These are phyloP conservation scores for Paxillus rubicundulus DNA, from an alignment of 768 basidiomycete species.

Conservation along the genomic window DNA sequence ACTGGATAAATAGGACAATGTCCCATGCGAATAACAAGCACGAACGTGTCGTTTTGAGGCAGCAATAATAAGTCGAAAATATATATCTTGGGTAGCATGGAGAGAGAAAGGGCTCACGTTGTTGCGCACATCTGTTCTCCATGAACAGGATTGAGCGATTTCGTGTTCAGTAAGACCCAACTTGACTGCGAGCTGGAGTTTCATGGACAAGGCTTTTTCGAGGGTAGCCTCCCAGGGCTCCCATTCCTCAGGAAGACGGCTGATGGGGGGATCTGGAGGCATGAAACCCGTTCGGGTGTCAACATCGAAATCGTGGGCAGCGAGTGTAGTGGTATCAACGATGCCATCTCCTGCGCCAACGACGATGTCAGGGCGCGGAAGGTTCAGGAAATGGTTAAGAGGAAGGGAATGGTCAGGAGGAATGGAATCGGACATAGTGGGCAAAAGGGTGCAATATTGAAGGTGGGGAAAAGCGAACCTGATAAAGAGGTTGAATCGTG, in stretches of 20 bases:
- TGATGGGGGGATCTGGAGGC: conserved; percentile 71
- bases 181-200: conserved; percentile 57
- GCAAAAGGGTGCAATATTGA: background rate
- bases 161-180: conserved; percentile 38
- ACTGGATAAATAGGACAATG: conserved; percentile 34
- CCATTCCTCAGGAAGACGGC: conserved; percentile 60
- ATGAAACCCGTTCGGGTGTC: conserved; percentile 90
- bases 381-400: conserved; percentile 33
- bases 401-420: conserved; percentile 32
- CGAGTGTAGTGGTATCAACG: conserved; percentile 60
- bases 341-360: conserved; percentile 21
- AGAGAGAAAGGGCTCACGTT: conserved; percentile 35
- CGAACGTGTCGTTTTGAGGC: background rate
- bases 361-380: conserved; percentile 32
- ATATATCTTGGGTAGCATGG: background rate
- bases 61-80: background rate
- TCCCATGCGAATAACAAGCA: background rate
- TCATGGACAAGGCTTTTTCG: conserved; percentile 44
- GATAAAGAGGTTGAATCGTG: background rate
- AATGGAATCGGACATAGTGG: conserved; percentile 1
- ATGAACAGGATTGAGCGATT: conserved; percentile 42
- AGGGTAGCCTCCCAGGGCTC: conserved; percentile 70
- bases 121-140: conserved; percentile 50
- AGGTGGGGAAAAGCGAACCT: background rate
- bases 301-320: conserved; percentile 89